Evolutionary conservation across 495 filamentous ascomycete genomes (phyloP).

Genomic region (Sordaria brevicollis): DNA sequence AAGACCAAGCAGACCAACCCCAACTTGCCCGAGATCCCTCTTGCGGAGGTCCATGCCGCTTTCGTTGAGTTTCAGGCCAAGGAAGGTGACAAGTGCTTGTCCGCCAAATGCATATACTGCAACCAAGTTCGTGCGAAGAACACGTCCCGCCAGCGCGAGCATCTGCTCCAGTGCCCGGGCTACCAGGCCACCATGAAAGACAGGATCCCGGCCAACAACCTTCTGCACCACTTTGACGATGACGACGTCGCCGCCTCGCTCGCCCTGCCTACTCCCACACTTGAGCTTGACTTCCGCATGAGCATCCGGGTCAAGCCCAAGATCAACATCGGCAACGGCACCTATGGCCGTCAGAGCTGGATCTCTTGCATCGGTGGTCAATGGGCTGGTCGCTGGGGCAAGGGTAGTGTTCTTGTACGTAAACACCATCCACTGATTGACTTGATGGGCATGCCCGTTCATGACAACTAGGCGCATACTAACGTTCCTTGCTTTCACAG

Average conservation of each 20-base stretch:
- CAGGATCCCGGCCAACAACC: conserved; percentile 18
- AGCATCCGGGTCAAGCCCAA: conserved; percentile 23
- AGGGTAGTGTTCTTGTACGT: conserved; percentile 17
- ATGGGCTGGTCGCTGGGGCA: conserved; percentile 22
- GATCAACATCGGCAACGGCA: conserved; percentile 10
- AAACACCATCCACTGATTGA: neutral
- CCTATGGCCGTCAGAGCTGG: conserved; percentile 14
- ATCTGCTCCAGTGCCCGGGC: conserved; percentile 14
- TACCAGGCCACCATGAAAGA: conserved; percentile 18
- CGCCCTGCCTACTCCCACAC: conserved; percentile 13
- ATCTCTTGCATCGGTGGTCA: conserved; percentile 18
- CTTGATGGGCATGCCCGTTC: neutral
- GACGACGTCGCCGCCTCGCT: conserved; percentile 19
- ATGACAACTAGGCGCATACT: neutral
- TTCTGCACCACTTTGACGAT: conserved; percentile 20
- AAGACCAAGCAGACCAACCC: conserved; percentile 9
- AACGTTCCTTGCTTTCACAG: neutral
- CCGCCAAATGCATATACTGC: conserved; percentile 17
- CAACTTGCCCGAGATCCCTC: conserved; percentile 14
- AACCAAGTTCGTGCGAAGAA: conserved; percentile 21
- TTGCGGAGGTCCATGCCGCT: conserved; percentile 19
- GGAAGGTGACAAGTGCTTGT: conserved; percentile 19
- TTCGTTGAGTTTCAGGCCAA: conserved; percentile 22
- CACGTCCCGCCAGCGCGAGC: conserved; percentile 22
- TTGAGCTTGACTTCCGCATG: conserved; percentile 21